Evolutionary conservation across 352 stramenopile genomes (phyloP), one percentile per base, ranked within the genome.

Genomic region (Globisporangium spinosum): DNA sequence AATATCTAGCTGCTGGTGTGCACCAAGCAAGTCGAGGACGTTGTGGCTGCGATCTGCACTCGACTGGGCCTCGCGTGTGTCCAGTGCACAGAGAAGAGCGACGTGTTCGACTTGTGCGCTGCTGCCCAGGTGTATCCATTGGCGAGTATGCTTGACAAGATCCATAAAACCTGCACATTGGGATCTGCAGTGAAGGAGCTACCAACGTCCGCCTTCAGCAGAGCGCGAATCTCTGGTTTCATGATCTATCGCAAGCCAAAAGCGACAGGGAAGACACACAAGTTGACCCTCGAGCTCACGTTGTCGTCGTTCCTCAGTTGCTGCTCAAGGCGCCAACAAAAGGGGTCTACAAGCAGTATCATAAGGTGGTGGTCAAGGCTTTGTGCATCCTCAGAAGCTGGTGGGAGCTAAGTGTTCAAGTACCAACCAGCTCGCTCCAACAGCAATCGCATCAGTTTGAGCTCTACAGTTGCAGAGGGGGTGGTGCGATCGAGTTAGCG

Each of bases 341-440:
- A 70, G 80, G 74, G 0, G 71, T 91, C 3, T 90, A 85, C 69
- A 89, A 87, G 56, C 82, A 90, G 65, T 91, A 91, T 56, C 87
- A 80, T 34, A 76, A 72, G 1, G 73, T 76, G 0, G 67, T 91
- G 3, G 64, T 83, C 45, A 91, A 93, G 65, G 70, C 73, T 9
- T 68, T 94, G 2, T 78, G 81, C 6, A 80, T 93, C 5, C 68
- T 93, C 15, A 66, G 47, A 43, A 78, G 72, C 51, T 81, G 74
- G 79, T 80, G 63, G 58, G 67, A 81, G 34, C 63, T 68, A 2
- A 68, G 25, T 34, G 5, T 2, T 25, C 43, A 23, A 23, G 43
- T 23, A 12, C 6, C 43, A 51, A 38, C 20, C 20, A 61, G 34
- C 56, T 25, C 25, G 7, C 40, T 22, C 1, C 15, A 51, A 22